Base-by-base conservation (phyloP, 345 rosid species). In the Brassica cretica region DNA sequence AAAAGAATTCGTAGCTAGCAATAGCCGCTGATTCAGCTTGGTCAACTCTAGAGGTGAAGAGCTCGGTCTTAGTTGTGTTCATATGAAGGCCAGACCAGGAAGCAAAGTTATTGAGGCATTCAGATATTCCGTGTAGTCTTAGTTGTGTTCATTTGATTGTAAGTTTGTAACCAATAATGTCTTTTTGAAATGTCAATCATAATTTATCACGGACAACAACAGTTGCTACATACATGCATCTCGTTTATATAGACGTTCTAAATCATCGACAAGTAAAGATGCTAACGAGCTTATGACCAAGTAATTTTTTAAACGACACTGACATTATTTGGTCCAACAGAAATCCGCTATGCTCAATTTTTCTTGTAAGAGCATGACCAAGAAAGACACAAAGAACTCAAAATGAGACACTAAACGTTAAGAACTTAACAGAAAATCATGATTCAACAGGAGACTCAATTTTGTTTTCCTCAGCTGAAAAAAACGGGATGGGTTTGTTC, bases 401-500 rank as follows among this genome's bases (percentile, higher is more conserved):
- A 55, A 15, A 16, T 2, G 66, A 67, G 59, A 25, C 67, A 16
- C 12, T 1, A 12, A 68, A 68, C 51, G 8, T 62, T 21, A 30
- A 3, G 24, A 15, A 51, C 8, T 12, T 53, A 4, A 10, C 29
- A 8, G 27, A 37, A 53, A 0, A 41, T 76, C 68, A 84, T 11
- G 83, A 30, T 53, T 85, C 81, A 21, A 74, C 37, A 74, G 83
- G 63, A 21, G 87, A 55, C 16, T 84, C 77, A 1, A 81, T 81
- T 32, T 79, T 84, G 29, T 80, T 80, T 64, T 81, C 87, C 69
- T 83, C 80, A 1, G 79, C 73, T 60, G 55, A 19, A 62, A 78
- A 85, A 74, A 91, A 91, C 1, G 88, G 97, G 70, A 95, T 91
- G 1, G 97, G 93, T 79, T 90, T 93, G n/a, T 85, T 89, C 0